Evolutionary conservation across 116 monocot genomes (phyloP), one percentile per base, ranked within the genome.

Genomic region (Papilionanthe hybrid): DNA sequence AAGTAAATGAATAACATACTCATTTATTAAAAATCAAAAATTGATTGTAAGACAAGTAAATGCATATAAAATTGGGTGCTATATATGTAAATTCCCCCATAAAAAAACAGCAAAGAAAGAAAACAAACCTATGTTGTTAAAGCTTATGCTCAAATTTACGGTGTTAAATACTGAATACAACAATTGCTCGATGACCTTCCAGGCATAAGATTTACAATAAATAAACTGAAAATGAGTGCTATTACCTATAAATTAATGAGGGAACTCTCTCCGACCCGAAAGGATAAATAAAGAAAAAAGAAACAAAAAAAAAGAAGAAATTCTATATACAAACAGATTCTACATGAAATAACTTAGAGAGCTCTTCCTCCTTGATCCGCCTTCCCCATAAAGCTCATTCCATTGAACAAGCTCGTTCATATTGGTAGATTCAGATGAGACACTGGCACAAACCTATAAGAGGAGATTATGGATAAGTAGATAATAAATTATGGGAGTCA

Each of bases 341-440:
- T 86, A 87, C 87, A 87, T 87, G 82, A 87, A 84, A 76, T 87
- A 87, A 76, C 84, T 84, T 27, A 84, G 87, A 29, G 84, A 76
- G 72, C 79, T 82, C 77, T 84, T 87, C 87, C 84, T 84, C 77
- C 87, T 87, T 50, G 87, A 87, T 69, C 87, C 87, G 23, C 87
- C 87, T 72, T 87, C 87, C 4, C 84, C 87, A 42, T 84, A 87
- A 0, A 84, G 76, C 13, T 84, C 84, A 18, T 87, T 87, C 87
- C 87, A 87, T 66, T 84, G 84, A 29, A 72, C 25, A 12, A 88
- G 85, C 79, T 88, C 85, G 12, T 77, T 88, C 88, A 88, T 85
- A 49, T 85, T 85, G 75, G 80, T 74, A 0, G 88, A 88, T 72
- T 88, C 88, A 19, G 85, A 85, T 58, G 88, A 88, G 18, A 85